Evolutionary conservation across 768 basidiomycete species (phyloP).

Genomic region (Kockovaella imperatae): DNA sequence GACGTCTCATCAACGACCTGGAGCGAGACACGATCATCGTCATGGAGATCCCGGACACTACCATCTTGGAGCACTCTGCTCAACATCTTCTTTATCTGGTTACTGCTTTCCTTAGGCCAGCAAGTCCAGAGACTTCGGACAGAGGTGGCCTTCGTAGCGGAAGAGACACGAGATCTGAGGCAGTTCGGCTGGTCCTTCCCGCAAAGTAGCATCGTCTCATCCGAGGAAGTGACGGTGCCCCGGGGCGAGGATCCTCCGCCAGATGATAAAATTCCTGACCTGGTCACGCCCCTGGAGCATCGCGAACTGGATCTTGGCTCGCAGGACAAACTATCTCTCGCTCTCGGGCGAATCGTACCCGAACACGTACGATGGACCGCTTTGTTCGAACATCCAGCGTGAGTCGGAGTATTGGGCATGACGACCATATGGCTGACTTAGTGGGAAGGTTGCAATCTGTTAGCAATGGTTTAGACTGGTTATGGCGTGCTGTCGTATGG

Average conservation of each 20-base stretch:
- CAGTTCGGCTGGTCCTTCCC: conserved; percentile 6
- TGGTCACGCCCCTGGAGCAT: neutral
- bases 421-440: neutral
- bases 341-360: conserved; percentile 18
- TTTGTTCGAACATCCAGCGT: conserved; percentile 25
- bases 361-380: conserved; percentile 11
- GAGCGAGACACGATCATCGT: no score
- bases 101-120: conserved; percentile 26
- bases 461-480: conserved; percentile 11
- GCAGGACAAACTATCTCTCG: neutral
- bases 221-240: neutral
- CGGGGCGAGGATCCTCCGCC: neutral
- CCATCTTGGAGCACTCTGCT: conserved; percentile 22
- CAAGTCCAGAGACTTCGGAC: conserved; percentile 25
- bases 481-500: conserved; percentile 20
- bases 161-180: conserved; percentile 28
- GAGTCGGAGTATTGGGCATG: conserved; percentile 4
- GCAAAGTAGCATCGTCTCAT: no score
- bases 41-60: no score
- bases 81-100: conserved; percentile 27
- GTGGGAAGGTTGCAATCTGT: conserved; percentile 7
- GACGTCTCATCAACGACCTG: no score
- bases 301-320: neutral
- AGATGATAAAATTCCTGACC: neutral
- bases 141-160: conserved; percentile 27